Conservation (phyloP, 2,329 filamentous ascomycete species). For the Aciculosporium take region DNA sequence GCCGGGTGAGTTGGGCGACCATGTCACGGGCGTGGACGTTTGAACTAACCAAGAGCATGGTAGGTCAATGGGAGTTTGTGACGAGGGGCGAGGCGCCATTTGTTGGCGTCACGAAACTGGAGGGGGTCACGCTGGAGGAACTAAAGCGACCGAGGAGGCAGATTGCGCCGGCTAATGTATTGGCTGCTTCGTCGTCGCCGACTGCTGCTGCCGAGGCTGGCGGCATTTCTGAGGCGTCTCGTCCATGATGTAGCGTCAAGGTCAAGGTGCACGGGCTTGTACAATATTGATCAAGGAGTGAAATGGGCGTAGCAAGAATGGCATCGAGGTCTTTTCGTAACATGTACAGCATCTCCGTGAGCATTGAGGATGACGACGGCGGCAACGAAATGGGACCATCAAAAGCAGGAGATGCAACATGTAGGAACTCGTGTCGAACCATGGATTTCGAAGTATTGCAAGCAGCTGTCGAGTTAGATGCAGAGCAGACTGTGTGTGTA, state of each 20-base stretch:
- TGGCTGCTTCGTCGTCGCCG: slow-evolving; percentile 20
- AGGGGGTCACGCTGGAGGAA: slow-evolving; percentile 69
- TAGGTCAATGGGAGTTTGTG: slow-evolving; percentile 81
- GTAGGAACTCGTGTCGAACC: no score
- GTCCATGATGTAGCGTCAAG: slow-evolving; percentile 10
- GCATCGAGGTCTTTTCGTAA: no score
- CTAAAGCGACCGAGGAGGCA: slow-evolving; percentile 67
- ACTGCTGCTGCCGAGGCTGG: slow-evolving; percentile 19
- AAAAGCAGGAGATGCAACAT: no score
- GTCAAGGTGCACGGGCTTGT: background rate
- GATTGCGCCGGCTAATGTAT: slow-evolving; percentile 32
- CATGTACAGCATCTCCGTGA: no score
- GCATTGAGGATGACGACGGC: no score
- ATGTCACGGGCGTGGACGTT: background rate
- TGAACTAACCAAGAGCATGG: slow-evolving; percentile 12
- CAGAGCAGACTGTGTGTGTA: no score
- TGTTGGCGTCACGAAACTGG: slow-evolving; percentile 84
- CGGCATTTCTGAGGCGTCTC: slow-evolving; percentile 20
- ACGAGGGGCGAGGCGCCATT: slow-evolving; percentile 81
- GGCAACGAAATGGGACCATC: no score
- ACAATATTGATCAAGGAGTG: background rate
- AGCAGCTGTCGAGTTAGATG: no score
- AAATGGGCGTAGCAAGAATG: background rate
- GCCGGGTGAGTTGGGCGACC: slow-evolving; percentile 48
- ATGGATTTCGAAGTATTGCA: no score